These are phyloP conservation scores for Globisporangium paddicum DNA, from an alignment of 352 stramenopile species.

Conservation along the genomic window DNA sequence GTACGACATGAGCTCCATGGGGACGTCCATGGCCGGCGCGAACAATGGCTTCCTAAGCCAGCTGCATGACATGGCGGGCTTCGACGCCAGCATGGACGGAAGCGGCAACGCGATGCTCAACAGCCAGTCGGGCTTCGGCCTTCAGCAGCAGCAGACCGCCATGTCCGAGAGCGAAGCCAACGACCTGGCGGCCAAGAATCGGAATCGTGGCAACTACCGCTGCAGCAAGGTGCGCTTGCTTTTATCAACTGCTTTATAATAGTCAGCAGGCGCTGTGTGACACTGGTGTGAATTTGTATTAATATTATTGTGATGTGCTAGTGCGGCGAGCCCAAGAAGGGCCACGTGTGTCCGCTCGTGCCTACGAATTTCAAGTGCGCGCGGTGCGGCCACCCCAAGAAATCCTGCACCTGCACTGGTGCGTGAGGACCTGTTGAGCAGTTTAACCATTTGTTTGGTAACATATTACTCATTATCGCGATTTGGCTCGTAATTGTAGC, in stretches of 20 bases:
- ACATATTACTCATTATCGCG: not conserved
- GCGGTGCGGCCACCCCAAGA: conserved; percentile 71
- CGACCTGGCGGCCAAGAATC: conserved; percentile 54
- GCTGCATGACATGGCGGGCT: conserved; percentile 36
- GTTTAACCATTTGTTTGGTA: not conserved
- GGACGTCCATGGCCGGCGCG: conserved; percentile 26
- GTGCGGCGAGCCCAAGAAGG: conserved; percentile 85
- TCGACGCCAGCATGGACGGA: not conserved
- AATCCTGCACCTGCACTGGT: conserved; percentile 70
- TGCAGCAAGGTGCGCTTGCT: conserved; percentile 68
- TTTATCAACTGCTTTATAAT: too few relatives aligned
- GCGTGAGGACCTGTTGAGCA: conserved; percentile 4
- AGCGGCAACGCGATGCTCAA: not conserved
- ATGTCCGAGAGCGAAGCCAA: conserved; percentile 23
- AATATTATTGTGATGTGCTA: conserved; percentile 14
- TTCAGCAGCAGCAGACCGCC: conserved; percentile 15
- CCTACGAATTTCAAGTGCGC: conserved; percentile 81
- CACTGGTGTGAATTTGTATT: not conserved
- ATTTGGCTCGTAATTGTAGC: conserved; percentile 18
- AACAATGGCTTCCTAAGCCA: conserved; percentile 45
- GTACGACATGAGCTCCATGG: conserved; percentile 48
- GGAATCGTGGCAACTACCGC: conserved; percentile 84
- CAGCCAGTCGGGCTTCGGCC: conserved; percentile 5
- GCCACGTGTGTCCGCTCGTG: conserved; percentile 79
- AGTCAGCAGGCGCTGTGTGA: not conserved